Percentiles rank a stretch among this genome's conserved stretches.
Conservation (phyloP, 352 stramenopile species). For the Phytophthora boehmeriae region DNA sequence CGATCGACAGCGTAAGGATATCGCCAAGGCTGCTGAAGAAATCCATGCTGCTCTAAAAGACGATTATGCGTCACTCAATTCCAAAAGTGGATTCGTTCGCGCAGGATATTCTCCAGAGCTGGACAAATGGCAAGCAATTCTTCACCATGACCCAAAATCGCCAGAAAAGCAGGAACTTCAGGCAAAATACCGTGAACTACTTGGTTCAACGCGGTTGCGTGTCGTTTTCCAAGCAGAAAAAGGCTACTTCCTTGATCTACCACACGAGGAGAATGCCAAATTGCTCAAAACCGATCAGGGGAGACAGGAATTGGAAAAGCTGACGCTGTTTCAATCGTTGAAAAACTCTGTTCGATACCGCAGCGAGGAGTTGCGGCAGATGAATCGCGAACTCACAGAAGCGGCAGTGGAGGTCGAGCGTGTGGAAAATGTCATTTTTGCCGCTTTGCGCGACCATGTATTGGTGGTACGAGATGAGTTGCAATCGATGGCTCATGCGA, state of each 20-base stretch:
- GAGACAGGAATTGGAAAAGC: conserved; percentile 34
- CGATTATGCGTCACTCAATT: conserved; percentile 65
- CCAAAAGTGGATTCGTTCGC: conserved; percentile 62
- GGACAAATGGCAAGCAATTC: conserved; percentile 62
- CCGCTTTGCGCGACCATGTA: conserved; percentile 38
- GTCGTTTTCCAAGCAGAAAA: conserved; percentile 68
- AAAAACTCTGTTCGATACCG: conserved; percentile 76
- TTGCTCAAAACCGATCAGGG: conserved; percentile 34
- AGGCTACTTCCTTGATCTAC: conserved; percentile 71
- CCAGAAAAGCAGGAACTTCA: conserved; percentile 53
- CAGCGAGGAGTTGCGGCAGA: conserved; percentile 60
- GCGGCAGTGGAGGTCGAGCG: conserved; percentile 56
- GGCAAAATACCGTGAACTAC: conserved; percentile 57
- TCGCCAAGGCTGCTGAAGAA: conserved; percentile 34
- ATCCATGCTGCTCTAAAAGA: conserved; percentile 70
- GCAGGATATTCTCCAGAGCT: conserved; percentile 60
- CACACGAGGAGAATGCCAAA: conserved; percentile 61
- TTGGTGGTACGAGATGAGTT: conserved; percentile 38
- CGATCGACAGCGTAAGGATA: conserved; percentile 17
- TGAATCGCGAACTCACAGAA: conserved; percentile 68
- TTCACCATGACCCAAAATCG: conserved; percentile 48
- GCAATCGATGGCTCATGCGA: conserved; percentile 52
- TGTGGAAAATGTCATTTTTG: conserved; percentile 67
- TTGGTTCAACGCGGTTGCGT: conserved; percentile 60
- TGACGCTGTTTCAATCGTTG: conserved; percentile 65